Percentiles rank a stretch among this genome's conserved stretches.
Evolutionary conservation across 2,329 filamentous ascomycete genomes (phyloP).

Genomic region (Colletotrichum abscissum): DNA sequence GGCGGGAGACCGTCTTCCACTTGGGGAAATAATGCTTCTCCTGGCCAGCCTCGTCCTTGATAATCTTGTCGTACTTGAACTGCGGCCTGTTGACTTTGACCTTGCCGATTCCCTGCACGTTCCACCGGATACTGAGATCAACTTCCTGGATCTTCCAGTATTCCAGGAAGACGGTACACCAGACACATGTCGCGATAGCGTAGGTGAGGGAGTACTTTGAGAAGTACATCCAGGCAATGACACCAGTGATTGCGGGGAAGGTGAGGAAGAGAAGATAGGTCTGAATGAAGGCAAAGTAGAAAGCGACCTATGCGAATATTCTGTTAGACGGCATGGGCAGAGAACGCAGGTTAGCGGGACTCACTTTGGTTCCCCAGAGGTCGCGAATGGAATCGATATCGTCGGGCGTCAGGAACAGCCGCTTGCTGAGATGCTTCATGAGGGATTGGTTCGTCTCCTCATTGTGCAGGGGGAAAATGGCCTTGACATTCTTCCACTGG

Average conservation of each 20-base stretch:
- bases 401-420: constrained; percentile 59
- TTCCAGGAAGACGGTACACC: constrained; percentile 80
- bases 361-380: constrained; percentile 69
- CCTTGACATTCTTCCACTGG: constrained; percentile 69
- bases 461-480: constrained; percentile 73
- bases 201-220: constrained; percentile 78
- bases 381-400: constrained; percentile 71
- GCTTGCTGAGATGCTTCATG: constrained; percentile 66
- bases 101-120: constrained; percentile 73
- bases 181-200: constrained; percentile 73
- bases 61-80: constrained; percentile 71
- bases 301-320: constrained; percentile 66
- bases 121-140: constrained; percentile 79
- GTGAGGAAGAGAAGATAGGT: constrained; percentile 78
- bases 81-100: constrained; percentile 74
- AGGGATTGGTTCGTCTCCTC: constrained; percentile 65
- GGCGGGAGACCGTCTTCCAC: constrained; percentile 72
- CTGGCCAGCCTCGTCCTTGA: constrained; percentile 73
- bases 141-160: constrained; percentile 83
- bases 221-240: constrained; percentile 75
- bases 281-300: constrained; percentile 87
- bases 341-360: background rate
- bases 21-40: constrained; percentile 71
- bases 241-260: constrained; percentile 75
- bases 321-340: constrained; percentile 39